Percentiles rank a stretch among this genome's conserved stretches.
These are phyloP conservation scores for Gossypium schwendimanii DNA, from an alignment of 441 rosid genomes.

Conservation along the genomic window DNA sequence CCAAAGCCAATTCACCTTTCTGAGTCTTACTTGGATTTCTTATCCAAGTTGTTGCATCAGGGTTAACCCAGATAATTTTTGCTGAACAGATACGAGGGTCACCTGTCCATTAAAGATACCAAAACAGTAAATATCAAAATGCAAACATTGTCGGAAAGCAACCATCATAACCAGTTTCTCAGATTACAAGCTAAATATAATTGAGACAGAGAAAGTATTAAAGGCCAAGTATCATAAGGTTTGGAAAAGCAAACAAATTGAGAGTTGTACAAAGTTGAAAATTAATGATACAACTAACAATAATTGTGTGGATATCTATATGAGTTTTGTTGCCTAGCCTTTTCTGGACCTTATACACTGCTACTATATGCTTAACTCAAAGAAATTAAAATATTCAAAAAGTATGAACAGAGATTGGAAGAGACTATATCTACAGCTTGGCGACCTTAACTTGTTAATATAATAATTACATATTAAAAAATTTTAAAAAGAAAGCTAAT, in stretches of 20 bases:
- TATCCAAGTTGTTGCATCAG: slow-evolving; percentile 65
- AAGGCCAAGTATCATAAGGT: background rate
- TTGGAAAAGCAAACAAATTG: background rate
- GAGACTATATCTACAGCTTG: background rate
- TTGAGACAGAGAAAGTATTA: background rate
- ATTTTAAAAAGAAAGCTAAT: background rate
- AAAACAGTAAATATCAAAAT: slow-evolving; percentile 13
- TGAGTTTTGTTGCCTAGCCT: background rate
- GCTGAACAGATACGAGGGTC: slow-evolving; percentile 69
- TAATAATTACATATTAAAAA: background rate
- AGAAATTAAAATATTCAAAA: slow-evolving; percentile 2
- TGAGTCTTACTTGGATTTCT: slow-evolving; percentile 42
- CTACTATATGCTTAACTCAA: slow-evolving; percentile 1
- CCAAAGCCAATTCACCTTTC: slow-evolving; percentile 74
- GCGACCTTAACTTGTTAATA: background rate
- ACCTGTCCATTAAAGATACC: slow-evolving; percentile 43
- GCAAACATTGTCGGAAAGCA: background rate
- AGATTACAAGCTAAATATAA: background rate
- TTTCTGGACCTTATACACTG: background rate
- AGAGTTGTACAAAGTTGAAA: background rate
- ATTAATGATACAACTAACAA: background rate
- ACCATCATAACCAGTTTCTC: background rate
- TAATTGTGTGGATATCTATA: background rate
- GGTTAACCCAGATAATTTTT: slow-evolving; percentile 68
- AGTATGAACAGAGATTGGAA: background rate